Evolutionary conservation across 192 early-diverging fungal genomes (phyloP).

Genomic region (Dispira parvispora): DNA sequence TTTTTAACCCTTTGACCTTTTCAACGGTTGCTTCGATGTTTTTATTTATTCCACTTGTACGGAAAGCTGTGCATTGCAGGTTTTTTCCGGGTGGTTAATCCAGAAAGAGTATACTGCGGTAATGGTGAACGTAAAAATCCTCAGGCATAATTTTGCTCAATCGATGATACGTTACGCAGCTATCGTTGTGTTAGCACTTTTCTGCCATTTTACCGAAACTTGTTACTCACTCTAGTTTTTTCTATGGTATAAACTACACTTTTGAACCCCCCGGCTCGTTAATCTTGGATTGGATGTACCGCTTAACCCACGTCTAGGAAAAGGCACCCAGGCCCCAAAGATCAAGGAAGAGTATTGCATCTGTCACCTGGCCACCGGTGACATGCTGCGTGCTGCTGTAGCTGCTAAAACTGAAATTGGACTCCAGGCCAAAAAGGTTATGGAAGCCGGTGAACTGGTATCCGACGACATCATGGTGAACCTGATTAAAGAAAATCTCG

Average conservation of each 20-base stretch:
- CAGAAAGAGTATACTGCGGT: too few species aligned
- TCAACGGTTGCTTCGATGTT: not conserved
- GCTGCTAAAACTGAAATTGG: slow-evolving; percentile 80
- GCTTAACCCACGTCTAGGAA: slow-evolving; percentile 24
- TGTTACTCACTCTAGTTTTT: not conserved
- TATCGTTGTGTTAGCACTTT: not conserved
- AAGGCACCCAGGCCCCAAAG: slow-evolving; percentile 88
- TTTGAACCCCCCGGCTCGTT: not conserved
- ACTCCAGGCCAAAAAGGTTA: slow-evolving; percentile 94
- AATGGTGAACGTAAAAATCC: too few species aligned
- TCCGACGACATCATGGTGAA: slow-evolving; percentile 96
- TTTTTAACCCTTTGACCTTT: slow-evolving; percentile 7
- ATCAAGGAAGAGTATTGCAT: slow-evolving; percentile 94
- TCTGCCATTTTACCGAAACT: not conserved
- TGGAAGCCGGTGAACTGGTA: slow-evolving; percentile 96
- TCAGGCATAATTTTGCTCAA: too few species aligned
- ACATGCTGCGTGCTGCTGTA: slow-evolving; percentile 97
- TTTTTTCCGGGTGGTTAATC: too few species aligned
- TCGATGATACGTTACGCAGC: too few species aligned
- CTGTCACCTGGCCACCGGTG: slow-evolving; percentile 97
- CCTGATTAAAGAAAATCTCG: slow-evolving; percentile 93
- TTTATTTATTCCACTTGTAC: too few species aligned
- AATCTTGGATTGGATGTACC: slow-evolving; percentile 7
- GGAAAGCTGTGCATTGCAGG: too few species aligned
- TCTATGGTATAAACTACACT: not conserved